Evolutionary conservation across 2,329 filamentous ascomycete genomes (phyloP), one percentile per base, ranked within the genome.

Genomic region (Trichophyton schoenleinii): DNA sequence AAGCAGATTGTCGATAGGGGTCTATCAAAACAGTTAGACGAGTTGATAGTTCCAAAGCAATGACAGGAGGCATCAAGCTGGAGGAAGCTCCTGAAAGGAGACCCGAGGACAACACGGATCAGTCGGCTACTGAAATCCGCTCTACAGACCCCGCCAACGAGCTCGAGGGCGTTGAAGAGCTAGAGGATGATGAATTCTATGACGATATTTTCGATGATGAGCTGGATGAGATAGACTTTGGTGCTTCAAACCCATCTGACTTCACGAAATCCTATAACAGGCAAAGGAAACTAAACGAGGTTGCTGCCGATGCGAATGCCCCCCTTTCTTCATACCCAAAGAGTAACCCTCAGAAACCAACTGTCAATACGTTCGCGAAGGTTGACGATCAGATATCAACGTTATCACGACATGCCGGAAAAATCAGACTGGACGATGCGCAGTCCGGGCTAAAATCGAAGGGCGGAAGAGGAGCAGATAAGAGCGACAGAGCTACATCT

Each of bases 201-300:
- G 82, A 88, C 60, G 80, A 81, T 63, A 80, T 82, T 31, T 79
- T 79, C 61, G 71, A 72, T 1, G 77, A 80, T 48, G 80, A 84
- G 15, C 78, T 81, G 53, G 67, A 84, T 25, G 78, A 79, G 25
- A 83, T 83, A 68, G 75, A 81, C 18, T 78, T 84, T 57, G 77
- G 78, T 6, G 79, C 83, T 0, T 80, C 77, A 0, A 83, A 85
- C 63, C 77, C 81, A 0, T 69, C 81, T 44, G 88, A 95, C 72
- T 82, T 90, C 61, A 91, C 89, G 42, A 94, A 95, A 75, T 85
- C 87, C 6, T 94, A 94, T 79, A 96, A 96, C 73, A 87, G 91
- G 64, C 89, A 95, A 72, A 82, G 84, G 63, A 85, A 85, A 69
- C 74, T 88, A 61, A 83, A 85, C 69, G 81, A 84, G 62, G 71